phyloP scores from a whole-genome alignment of 805 yeast species.

The Yamadazyma nakazawae region DNA sequence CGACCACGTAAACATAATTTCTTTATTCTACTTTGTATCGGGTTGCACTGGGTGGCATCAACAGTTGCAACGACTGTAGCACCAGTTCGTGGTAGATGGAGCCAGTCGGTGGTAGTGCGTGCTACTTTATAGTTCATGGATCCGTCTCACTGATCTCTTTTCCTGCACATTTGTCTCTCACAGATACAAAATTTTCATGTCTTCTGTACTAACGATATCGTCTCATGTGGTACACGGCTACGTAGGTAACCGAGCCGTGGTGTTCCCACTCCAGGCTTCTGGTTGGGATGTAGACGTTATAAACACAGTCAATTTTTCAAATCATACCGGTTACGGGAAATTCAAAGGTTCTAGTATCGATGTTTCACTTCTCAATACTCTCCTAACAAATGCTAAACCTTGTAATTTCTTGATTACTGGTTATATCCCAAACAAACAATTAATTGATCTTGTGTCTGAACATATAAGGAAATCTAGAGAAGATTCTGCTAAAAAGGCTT shows the following conservation, averaged over 20 bases:
- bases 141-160: not conserved
- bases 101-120: no score
- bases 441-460: conserved; percentile 33
- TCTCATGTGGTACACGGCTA: conserved; percentile 95
- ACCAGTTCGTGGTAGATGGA: no score
- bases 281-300: conserved; percentile 94
- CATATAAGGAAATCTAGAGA: no score
- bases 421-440: conserved; percentile 57
- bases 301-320: conserved; percentile 84
- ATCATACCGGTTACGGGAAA: conserved; percentile 84
- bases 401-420: conserved; percentile 58
- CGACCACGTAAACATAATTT: no score
- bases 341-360: conserved; percentile 55
- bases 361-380: conserved; percentile 31
- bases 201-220: conserved; percentile 43
- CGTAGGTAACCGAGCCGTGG: conserved; percentile 90
- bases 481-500: not conserved
- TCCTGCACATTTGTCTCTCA: not conserved
- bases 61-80: no score
- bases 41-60: no score
- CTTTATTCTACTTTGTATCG: no score
- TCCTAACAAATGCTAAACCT: conserved; percentile 39
- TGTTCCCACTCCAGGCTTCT: conserved; percentile 78
- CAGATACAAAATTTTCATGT: not conserved
- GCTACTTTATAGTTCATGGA: no score